A percentile compares a stretch with the other conserved stretches of the same genome.
These are phyloP conservation scores for Citrullus mucosospermus DNA, from an alignment of 306 rosid species.

Conservation along the genomic window DNA sequence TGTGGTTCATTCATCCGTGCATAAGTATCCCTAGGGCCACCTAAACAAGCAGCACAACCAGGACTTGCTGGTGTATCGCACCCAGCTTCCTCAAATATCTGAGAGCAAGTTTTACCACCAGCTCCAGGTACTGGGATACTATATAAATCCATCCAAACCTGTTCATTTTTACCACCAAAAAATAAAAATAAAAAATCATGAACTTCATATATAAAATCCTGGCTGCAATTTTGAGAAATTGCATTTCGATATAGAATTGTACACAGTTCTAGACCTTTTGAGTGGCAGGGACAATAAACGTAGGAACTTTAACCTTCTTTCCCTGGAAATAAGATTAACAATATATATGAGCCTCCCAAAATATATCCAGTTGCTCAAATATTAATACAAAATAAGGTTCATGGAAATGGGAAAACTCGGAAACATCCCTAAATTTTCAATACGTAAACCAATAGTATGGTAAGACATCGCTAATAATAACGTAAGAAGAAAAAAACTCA, in stretches of 20 bases:
- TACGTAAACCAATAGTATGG: background rate
- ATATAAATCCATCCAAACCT: conserved; percentile 95
- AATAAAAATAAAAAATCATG: background rate
- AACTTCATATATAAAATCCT: background rate
- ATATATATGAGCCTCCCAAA: background rate
- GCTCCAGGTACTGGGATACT: conserved; percentile 72
- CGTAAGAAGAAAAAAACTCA: background rate
- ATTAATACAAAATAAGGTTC: background rate
- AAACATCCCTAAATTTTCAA: background rate
- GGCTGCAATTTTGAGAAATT: background rate
- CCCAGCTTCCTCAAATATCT: conserved; percentile 99
- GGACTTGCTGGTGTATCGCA: conserved; percentile 98
- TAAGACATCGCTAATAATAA: background rate
- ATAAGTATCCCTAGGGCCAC: conserved; percentile 90
- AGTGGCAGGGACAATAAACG: conserved; percentile 97
- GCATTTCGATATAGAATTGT: background rate
- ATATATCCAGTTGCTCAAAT: background rate
- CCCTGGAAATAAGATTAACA: conserved; percentile 41
- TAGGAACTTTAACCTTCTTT: conserved; percentile 85
- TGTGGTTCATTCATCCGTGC: conserved; percentile 78
- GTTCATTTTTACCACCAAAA: conserved; percentile 5
- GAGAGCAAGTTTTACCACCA: conserved; percentile 96
- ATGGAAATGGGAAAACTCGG: background rate
- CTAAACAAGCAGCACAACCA: conserved; percentile 91
- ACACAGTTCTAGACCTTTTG: conserved; percentile 52